Evolutionary conservation across 352 stramenopile species (phyloP).

Genomic region (Globisporangium cylindrosporum): DNA sequence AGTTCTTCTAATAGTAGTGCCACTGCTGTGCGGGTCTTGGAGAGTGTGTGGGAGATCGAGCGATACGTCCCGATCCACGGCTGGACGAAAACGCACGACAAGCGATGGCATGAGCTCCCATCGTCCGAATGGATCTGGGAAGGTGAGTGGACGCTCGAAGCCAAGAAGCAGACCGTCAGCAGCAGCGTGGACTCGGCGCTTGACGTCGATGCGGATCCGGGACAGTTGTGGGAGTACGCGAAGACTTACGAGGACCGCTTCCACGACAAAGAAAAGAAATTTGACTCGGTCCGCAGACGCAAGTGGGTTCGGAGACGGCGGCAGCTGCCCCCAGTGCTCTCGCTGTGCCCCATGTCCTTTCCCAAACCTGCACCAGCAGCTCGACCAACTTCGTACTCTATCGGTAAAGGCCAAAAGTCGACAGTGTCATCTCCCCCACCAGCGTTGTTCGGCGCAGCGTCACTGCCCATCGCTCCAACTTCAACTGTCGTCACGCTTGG

Average conservation of each 20-base stretch:
- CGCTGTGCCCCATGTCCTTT: neutral
- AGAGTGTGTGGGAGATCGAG: constrained; percentile 72
- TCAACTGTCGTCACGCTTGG: constrained; percentile 23
- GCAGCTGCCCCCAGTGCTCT: constrained; percentile 55
- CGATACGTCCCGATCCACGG: constrained; percentile 71
- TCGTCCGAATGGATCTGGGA: constrained; percentile 84
- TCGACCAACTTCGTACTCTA: neutral
- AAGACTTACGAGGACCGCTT: constrained; percentile 70
- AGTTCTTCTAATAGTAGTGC: constrained; percentile 15
- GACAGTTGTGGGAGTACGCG: constrained; percentile 52
- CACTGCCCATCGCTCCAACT: constrained; percentile 16
- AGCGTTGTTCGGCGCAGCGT: constrained; percentile 18
- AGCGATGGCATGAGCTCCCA: constrained; percentile 54
- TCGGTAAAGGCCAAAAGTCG: neutral
- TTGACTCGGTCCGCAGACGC: constrained; percentile 66
- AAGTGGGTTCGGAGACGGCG: constrained; percentile 62
- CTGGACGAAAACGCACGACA: constrained; percentile 60
- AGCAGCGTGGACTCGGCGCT: constrained; percentile 15
- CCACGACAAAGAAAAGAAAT: constrained; percentile 71
- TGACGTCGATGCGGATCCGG: constrained; percentile 18
- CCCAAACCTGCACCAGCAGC: neutral
- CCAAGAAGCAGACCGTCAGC: constrained; percentile 19
- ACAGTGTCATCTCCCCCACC: constrained; percentile 5
- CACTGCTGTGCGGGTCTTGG: constrained; percentile 44
- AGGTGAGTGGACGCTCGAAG: constrained; percentile 64